Evolutionary conservation across 257 asterid species (phyloP).

Genomic region (Plectranthus barbatus): DNA sequence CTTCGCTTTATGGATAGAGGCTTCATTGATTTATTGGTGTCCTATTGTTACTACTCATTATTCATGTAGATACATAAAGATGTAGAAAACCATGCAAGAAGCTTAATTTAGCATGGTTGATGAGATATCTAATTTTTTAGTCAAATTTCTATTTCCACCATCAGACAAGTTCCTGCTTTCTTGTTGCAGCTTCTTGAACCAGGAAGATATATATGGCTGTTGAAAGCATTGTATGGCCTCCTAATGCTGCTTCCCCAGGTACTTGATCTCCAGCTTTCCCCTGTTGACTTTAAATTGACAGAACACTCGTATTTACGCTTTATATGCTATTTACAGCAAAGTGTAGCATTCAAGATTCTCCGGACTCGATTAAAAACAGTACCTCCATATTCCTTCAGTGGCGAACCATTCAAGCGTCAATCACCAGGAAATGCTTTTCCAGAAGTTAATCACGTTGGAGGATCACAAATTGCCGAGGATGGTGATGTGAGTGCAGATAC

Average conservation of each 20-base stretch:
- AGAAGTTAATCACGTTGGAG: conserved; percentile 34
- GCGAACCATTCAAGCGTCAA: conserved; percentile 37
- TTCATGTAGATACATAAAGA: background rate
- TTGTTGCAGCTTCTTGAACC: conserved; percentile 96
- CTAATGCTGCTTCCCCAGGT: conserved; percentile 99
- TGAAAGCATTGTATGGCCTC: conserved; percentile 93
- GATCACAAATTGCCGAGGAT: conserved; percentile 45
- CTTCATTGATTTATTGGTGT: background rate
- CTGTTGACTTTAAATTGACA: background rate
- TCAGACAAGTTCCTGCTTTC: conserved; percentile 10
- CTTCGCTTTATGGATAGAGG: background rate
- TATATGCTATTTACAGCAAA: conserved; percentile 53
- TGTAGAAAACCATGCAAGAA: conserved; percentile 4
- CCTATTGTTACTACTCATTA: too few relatives aligned
- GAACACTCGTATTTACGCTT: background rate
- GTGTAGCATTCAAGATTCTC: conserved; percentile 90
- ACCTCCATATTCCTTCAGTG: conserved; percentile 73
- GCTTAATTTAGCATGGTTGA: background rate
- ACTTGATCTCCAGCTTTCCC: conserved; percentile 2
- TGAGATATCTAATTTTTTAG: background rate
- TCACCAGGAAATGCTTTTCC: conserved; percentile 38
- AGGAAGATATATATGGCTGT: conserved; percentile 83
- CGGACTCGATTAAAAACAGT: conserved; percentile 86
- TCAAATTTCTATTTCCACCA: background rate
- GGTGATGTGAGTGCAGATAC: conserved; percentile 43